Base-by-base conservation (phyloP, 768 basidiomycete genomes). In the Suillus tomentosus region DNA sequence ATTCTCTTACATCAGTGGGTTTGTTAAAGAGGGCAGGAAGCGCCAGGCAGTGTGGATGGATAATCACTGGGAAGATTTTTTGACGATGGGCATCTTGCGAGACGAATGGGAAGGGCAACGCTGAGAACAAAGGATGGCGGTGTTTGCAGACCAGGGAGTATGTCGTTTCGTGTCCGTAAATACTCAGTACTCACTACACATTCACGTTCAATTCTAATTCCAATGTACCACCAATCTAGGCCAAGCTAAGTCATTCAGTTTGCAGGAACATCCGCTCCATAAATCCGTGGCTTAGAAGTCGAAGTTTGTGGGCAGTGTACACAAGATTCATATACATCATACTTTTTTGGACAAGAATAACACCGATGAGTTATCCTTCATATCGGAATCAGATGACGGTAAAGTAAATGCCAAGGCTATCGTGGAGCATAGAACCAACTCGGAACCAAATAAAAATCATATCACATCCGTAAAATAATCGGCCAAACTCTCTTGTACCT, bases 391-490 rank as follows among this genome's bases (percentile, higher is more conserved):
- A 42, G 57, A 42, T 58, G 57, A 27, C 9, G 24, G 15, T 57
- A 40, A 57, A 11, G 39, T 27, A 58, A 42, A 40, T 27, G 36
- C 7, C 22, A 42, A 42, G 24, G 6, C 24, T 11, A 27, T 5
- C 4, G 11, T 40, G 10, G 14, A 40, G 39, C 27, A 58, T 58
- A 19, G 27, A 27, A 58, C 10, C 3, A 17, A 36, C n/a, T 10
- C 34, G 48, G 42, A 48, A 3, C 37, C 42, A 40, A 43, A 50
- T 14, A 22, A 31, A 5, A 31, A 56, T 72, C 67, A 78, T 47
- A 67, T 62, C 47, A 80, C 80, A 61, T 83, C 82, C 13, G 78
- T 77, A 67, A 84, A 84, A 69, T 78, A 79, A 62, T 83, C 80
- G 39, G 79, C 81, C 65, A 84, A 70, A 31, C 75, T 78, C 37